Evolutionary conservation across 2,329 filamentous ascomycete species (phyloP), one percentile per base, ranked within the genome.

Genomic region (Nothopassalora personata): DNA sequence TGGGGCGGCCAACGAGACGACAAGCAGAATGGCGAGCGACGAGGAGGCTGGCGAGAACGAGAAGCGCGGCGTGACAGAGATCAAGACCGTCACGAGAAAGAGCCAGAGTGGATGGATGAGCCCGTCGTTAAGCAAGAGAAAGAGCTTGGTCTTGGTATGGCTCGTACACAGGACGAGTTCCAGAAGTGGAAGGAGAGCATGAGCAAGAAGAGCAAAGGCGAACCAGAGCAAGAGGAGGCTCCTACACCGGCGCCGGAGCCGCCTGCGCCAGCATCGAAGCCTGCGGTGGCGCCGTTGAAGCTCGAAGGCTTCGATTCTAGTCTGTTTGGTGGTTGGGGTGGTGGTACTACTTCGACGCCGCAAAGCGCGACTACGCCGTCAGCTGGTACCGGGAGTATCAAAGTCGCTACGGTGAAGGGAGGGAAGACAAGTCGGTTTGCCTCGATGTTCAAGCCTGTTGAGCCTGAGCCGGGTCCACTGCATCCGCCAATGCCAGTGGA

Each of bases 111-210:
- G 93, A 81, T 96, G 74, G 91, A 95, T 70, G 69, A 72, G 1
- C 64, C 64, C 4, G 60, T 67, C 83, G 87, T 86, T 15, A 81
- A 80, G 48, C 86, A 88, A 59, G 87, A 90, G 54, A 85, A 87
- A 67, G 78, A 83, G 48, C 51, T 69, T 33, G 59, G 65, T 31
- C 58, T 68, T 53, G 63, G 64, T 30, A 67, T 65, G 61, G 67
- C 71, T 5, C 89, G 90, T 67, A 96, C 91, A 0, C 87, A 90
- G 68, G 91, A 95, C 70, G 92, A 97, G 66, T 95, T 97, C 73
- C 88, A 95, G 76, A 90, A 90, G 66, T 97, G 93, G 86, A 96
- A 96, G 81, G 90, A 95, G 67, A 83, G 82, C 64, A 95, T 95
- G 91, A 93, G 89, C 74, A 68, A 80, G 59, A 80, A 79, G 67